Conservation (phyloP, 495 filamentous ascomycete species). For the Extremus antarcticus region DNA sequence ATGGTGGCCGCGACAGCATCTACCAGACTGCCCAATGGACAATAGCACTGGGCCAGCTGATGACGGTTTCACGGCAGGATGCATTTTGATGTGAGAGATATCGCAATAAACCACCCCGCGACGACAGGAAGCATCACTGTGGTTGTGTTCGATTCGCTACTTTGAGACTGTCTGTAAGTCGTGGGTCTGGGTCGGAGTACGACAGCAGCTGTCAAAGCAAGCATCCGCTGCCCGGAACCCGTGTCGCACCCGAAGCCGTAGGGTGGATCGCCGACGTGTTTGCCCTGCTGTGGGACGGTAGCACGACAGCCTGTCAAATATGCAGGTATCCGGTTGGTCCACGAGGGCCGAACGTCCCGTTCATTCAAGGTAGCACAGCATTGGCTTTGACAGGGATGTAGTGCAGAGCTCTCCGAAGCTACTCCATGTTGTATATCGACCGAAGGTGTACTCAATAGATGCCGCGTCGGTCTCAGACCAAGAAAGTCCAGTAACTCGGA, state of each 20-base stretch:
- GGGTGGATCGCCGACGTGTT: too few relatives aligned
- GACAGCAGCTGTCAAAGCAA: background rate
- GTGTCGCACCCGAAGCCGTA: background rate
- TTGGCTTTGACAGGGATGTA: too few relatives aligned
- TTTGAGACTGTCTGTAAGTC: too few relatives aligned
- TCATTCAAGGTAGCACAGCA: background rate
- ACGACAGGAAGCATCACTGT: too few relatives aligned
- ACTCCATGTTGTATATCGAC: too few relatives aligned
- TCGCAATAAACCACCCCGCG: too few relatives aligned
- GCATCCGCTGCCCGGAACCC: background rate
- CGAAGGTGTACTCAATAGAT: too few relatives aligned
- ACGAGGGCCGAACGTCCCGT: background rate
- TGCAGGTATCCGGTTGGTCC: background rate
- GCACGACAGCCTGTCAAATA: background rate
- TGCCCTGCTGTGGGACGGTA: too few relatives aligned
- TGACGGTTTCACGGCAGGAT: background rate
- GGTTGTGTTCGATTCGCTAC: too few relatives aligned
- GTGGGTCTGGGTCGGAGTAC: background rate
- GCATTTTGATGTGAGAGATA: background rate
- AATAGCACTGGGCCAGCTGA: background rate
- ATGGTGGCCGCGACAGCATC: background rate
- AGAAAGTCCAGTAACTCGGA: conserved; percentile 95
- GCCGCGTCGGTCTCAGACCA: conserved; percentile 46
- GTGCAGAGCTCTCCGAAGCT: too few relatives aligned
- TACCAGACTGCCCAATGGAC: background rate